These are phyloP conservation scores for Botrytis aclada DNA, from an alignment of 2,329 filamentous ascomycete genomes.

Conservation along the genomic window DNA sequence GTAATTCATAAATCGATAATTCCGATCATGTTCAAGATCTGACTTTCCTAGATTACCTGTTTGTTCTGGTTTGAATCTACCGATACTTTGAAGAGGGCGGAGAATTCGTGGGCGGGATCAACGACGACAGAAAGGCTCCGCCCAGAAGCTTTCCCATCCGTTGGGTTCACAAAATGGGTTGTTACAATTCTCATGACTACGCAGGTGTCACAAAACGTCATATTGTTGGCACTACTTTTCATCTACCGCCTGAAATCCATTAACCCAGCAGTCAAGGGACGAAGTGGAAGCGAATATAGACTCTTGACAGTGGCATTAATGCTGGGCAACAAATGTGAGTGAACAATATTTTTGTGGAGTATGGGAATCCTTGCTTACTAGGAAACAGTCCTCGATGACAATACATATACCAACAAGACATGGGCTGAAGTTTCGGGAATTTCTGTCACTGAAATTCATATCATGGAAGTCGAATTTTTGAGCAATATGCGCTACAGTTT, in stretches of 20 bases:
- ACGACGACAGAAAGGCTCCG: slow-evolving; percentile 54
- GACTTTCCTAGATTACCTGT: slow-evolving; percentile 71
- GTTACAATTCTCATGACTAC: slow-evolving; percentile 87
- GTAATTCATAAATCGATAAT: slow-evolving; percentile 45
- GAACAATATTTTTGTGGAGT: neutral
- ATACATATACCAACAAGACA: slow-evolving; percentile 99
- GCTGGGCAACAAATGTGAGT: slow-evolving; percentile 92
- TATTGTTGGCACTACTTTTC: slow-evolving; percentile 84
- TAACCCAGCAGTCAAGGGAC: slow-evolving; percentile 85
- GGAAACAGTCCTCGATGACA: slow-evolving; percentile 79
- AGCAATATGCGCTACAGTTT: slow-evolving; percentile 98
- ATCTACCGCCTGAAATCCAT: slow-evolving; percentile 89
- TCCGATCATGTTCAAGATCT: slow-evolving; percentile 17
- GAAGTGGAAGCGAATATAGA: slow-evolving; percentile 88
- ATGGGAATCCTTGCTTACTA: slow-evolving; percentile 28
- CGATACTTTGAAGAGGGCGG: slow-evolving; percentile 71
- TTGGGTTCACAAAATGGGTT: slow-evolving; percentile 91
- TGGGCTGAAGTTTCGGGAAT: slow-evolving; percentile 98
- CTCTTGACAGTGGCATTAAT: slow-evolving; percentile 92
- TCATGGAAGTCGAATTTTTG: slow-evolving; percentile 99
- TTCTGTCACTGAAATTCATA: slow-evolving; percentile 89
- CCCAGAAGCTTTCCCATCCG: slow-evolving; percentile 69
- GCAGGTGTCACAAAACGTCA: slow-evolving; percentile 93
- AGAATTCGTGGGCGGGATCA: slow-evolving; percentile 45
- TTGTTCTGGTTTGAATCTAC: slow-evolving; percentile 97